These are phyloP conservation scores for Spathaspora hagerdaliae DNA, from an alignment of 805 yeast species.

Conservation along the genomic window DNA sequence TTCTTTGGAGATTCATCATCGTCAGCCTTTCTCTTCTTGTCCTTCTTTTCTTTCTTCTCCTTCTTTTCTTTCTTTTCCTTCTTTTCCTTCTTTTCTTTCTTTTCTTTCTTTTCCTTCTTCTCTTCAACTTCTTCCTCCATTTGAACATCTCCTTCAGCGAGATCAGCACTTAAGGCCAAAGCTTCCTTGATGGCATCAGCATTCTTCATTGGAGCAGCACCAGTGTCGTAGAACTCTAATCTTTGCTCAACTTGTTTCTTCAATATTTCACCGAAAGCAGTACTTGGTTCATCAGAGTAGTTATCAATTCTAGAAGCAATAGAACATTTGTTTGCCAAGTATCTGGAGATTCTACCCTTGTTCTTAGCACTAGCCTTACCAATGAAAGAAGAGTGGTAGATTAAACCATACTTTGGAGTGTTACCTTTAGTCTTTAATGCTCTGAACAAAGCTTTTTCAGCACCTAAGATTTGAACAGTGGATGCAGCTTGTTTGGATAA, in stretches of 20 bases:
- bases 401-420: constrained; percentile 94
- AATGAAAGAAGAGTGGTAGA: constrained; percentile 91
- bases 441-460: constrained; percentile 94
- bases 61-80: constrained; percentile 22
- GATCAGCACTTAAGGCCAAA: constrained; percentile 58
- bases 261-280: constrained; percentile 83
- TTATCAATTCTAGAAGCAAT: constrained; percentile 98
- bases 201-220: constrained; percentile 95
- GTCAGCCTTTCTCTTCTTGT: constrained; percentile 24
- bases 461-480: constrained; percentile 96
- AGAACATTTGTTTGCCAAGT: constrained; percentile 97
- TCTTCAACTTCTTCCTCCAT: constrained; percentile 22
- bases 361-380: constrained; percentile 94
- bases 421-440: constrained; percentile 95
- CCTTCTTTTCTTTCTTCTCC: constrained; percentile 23
- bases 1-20: constrained; percentile 29
- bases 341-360: constrained; percentile 98
- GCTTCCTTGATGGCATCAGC: constrained; percentile 93
- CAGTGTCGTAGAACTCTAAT: constrained; percentile 91
- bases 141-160: constrained; percentile 26
- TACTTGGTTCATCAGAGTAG: constrained; percentile 91
- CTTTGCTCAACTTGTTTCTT: constrained; percentile 98
- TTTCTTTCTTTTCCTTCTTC: constrained; percentile 17
- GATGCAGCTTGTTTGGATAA: constrained; percentile 98
- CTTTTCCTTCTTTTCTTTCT: constrained; percentile 22